These are phyloP conservation scores for Artemisia annua DNA, from an alignment of 129 eudicot species.

Conservation along the genomic window DNA sequence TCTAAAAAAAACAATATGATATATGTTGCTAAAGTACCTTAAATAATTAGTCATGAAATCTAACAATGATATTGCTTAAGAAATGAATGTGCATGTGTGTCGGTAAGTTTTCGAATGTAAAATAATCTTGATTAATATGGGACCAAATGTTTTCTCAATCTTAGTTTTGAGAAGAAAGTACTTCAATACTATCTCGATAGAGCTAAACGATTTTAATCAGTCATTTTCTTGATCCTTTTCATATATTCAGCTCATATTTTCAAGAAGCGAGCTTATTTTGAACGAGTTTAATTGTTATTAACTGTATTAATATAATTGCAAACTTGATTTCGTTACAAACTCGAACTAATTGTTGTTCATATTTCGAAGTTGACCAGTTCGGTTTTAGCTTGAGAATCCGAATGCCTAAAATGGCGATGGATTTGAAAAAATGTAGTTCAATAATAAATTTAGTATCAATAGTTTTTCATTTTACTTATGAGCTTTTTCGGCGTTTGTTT, in stretches of 20 bases:
- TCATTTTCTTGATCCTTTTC: background rate
- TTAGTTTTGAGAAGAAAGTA: background rate
- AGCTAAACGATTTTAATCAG: background rate
- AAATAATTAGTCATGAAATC: slow-evolving; percentile 23
- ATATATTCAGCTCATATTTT: background rate
- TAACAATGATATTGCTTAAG: slow-evolving; percentile 13
- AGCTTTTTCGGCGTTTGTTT: too few relatives aligned
- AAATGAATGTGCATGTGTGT: slow-evolving; percentile 13
- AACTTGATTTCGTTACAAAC: background rate
- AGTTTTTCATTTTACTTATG: too few relatives aligned
- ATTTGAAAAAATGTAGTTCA: too few relatives aligned
- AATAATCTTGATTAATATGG: background rate
- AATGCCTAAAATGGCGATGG: too few relatives aligned
- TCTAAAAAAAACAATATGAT: too few relatives aligned
- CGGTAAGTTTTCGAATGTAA: slow-evolving; percentile 7
- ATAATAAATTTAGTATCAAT: too few relatives aligned
- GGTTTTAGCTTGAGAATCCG: too few relatives aligned
- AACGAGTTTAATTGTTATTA: background rate
- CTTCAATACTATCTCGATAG: background rate
- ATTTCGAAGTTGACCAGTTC: background rate
- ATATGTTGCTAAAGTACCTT: slow-evolving; percentile 27
- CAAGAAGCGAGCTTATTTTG: background rate
- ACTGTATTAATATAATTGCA: too few relatives aligned
- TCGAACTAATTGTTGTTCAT: background rate
- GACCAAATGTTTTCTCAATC: too few relatives aligned